Conservation (phyloP, 345 rosid species). For the Murraya koenigii region DNA sequence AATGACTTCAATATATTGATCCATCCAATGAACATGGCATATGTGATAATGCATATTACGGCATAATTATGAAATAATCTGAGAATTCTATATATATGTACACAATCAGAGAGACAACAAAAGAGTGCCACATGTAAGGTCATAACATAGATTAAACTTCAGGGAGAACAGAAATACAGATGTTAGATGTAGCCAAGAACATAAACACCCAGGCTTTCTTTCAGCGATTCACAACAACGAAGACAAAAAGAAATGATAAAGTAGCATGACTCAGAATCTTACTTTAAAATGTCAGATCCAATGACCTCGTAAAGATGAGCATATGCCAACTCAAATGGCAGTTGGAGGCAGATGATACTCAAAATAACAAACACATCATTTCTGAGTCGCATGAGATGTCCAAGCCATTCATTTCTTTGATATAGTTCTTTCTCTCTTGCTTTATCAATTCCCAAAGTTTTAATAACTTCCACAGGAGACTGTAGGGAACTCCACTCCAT, state of each 20-base stretch:
- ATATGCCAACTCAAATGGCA: constrained; percentile 96
- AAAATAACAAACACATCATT: constrained; percentile 67
- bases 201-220: neutral
- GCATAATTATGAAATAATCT: neutral
- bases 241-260: neutral
- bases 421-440: constrained; percentile 61
- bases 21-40: neutral
- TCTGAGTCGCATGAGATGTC: constrained; percentile 70
- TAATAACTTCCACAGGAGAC: constrained; percentile 44
- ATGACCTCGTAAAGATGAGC: constrained; percentile 83
- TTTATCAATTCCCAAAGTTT: constrained; percentile 45
- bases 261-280: constrained; percentile 27
- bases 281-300: constrained; percentile 58
- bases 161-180: neutral
- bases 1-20: neutral
- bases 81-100: no score
- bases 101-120: neutral
- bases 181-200: neutral
- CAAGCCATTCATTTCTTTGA: constrained; percentile 88
- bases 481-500: constrained; percentile 58
- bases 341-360: constrained; percentile 83
- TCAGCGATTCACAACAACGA: neutral
- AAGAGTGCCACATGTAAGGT: neutral
- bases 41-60: neutral
- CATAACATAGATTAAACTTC: neutral